Base-by-base conservation (phyloP, 768 basidiomycete genomes). In the Polyporus arcularius region DNA sequence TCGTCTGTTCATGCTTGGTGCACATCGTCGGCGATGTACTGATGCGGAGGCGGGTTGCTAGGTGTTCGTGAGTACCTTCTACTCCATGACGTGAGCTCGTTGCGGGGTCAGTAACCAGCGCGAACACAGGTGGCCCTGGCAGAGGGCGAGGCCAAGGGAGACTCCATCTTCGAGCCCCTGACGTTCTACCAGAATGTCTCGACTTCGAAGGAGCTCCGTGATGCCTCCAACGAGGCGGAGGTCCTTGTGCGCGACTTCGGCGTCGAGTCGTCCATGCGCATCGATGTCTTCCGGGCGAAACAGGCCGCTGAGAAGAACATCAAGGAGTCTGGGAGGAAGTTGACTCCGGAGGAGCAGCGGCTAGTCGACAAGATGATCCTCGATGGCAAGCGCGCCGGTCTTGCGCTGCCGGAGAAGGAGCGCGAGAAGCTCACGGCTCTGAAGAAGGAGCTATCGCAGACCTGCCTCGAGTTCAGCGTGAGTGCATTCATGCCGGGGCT, bases 141-240 rank as follows among this genome's bases (percentile, higher is more conserved):
- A 0, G 67, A 78, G 26, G 82, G 80, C 11, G 88, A 91, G 52
- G 81, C 86, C 18, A 71, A 78, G 16, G 75, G 86, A 28, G 82
- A 85, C 48, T 62, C 70, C 8, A 70, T 76, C 38, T 73, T 77
- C 2, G 88, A 90, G 61, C 88, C 88, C 0, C 78, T 92, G 18
- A 74, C 79, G 0, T 95, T 96, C 74, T 90, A 93, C 69, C 89
- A 92, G 71, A 90, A 93, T 65, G 91, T 94, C 30, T 89, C 90
- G 30, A 77, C 85, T 1, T 77, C 80, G 57, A 87, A 92, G 70
- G 84, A 81, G 45, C 81, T 95, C n/a, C 84, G 93, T 1, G 92
- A 94, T 69, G 90, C 91, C 1, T 87, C 90, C 4, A 91, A 85
- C 57, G 82, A 82, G 42, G 87, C 88, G 2, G 90, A 94, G 70